Conservation (phyloP, 176 grass and related monocot species). For the Phragmites australis region DNA sequence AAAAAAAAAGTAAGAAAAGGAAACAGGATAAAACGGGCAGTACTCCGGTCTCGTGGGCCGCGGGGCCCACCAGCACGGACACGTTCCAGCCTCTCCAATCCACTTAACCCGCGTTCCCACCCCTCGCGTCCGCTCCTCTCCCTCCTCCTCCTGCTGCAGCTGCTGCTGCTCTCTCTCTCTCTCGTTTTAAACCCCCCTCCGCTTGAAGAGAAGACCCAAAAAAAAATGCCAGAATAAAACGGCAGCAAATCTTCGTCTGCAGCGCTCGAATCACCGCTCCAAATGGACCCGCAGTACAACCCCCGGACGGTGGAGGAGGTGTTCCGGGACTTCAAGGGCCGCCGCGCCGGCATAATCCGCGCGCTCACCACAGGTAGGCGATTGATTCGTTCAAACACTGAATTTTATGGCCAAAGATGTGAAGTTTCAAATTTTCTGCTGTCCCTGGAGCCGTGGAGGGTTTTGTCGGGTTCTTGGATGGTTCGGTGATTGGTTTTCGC, state of each 20-base stretch:
- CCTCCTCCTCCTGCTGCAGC: too few relatives aligned
- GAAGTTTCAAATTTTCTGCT: neutral
- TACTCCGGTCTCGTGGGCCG: too few relatives aligned
- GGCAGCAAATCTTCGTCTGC: conserved; percentile 18
- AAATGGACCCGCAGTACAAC: conserved; percentile 83
- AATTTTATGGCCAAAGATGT: neutral
- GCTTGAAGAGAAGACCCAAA: neutral
- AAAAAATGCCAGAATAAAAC: conserved; percentile 31
- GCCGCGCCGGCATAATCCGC: conserved; percentile 75
- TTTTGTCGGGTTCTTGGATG: neutral
- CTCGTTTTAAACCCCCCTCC: conserved; percentile 24
- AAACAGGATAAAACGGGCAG: too few relatives aligned
- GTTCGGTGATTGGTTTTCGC: conserved; percentile 22
- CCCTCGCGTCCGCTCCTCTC: conserved; percentile 52
- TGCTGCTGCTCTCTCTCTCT: neutral
- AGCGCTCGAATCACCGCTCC: conserved; percentile 13
- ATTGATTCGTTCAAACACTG: conserved; percentile 5
- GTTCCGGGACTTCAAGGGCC: conserved; percentile 90
- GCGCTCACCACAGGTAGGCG: conserved; percentile 76
- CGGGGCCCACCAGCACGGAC: conserved; percentile 33
- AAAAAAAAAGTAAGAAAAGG: too few relatives aligned
- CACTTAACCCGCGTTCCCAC: conserved; percentile 46
- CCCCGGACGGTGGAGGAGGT: conserved; percentile 96
- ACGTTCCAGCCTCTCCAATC: conserved; percentile 52
- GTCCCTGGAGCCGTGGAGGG: neutral